These are phyloP conservation scores for Xylaria venustula DNA, from an alignment of 495 filamentous ascomycete genomes.

Conservation along the genomic window DNA sequence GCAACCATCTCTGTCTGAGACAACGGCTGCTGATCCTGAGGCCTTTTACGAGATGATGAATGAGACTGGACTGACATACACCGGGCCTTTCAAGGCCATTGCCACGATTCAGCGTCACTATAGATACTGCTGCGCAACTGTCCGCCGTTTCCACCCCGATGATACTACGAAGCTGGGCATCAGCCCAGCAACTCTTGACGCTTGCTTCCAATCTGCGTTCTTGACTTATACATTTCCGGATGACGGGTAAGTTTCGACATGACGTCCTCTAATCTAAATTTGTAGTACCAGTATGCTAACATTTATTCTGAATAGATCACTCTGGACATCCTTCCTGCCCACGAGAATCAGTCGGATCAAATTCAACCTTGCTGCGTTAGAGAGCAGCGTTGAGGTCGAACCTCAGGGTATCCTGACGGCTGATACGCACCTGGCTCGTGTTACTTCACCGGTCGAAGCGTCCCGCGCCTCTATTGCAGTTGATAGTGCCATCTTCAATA, in stretches of 20 bases:
- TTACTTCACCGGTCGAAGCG: constrained; percentile 19
- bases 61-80: constrained; percentile 40
- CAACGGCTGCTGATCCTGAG: constrained; percentile 30
- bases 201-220: constrained; percentile 46
- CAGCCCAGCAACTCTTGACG: constrained; percentile 50
- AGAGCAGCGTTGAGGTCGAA: constrained; percentile 10
- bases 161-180: constrained; percentile 34
- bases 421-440: constrained; percentile 33
- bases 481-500: constrained; percentile 39
- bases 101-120: constrained; percentile 38
- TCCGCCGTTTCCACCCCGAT: constrained; percentile 31
- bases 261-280: not conserved
- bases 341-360: constrained; percentile 30
- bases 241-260: constrained; percentile 32
- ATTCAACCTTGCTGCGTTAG: constrained; percentile 39
- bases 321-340: constrained; percentile 48
- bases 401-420: constrained; percentile 27
- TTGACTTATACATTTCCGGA: constrained; percentile 44
- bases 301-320: constrained; percentile 24
- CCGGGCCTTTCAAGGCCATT: constrained; percentile 42
- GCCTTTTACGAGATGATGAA: constrained; percentile 48
- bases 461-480: constrained; percentile 33
- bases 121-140: constrained; percentile 43
- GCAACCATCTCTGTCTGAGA: constrained; percentile 27
- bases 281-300: not conserved